phyloP scores from a whole-genome alignment of 1,139 yeast genomes.

The Lodderomyces pseudojiufengensis region DNA sequence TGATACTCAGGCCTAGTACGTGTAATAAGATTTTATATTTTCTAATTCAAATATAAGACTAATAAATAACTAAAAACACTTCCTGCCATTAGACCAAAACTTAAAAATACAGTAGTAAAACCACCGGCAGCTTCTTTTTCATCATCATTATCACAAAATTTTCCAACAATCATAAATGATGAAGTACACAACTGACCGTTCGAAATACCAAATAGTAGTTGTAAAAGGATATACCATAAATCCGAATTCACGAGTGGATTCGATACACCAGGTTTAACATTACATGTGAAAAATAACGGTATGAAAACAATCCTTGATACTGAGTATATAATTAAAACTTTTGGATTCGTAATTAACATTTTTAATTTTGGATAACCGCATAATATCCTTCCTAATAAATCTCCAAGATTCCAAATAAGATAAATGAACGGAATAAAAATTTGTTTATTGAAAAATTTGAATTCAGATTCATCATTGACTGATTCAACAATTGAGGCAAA shows the following conservation, averaged over 20 bases:
- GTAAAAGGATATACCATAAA: constrained; percentile 60
- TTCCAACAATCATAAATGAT: constrained; percentile 76
- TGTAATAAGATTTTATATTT: too few relatives aligned
- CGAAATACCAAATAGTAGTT: constrained; percentile 76
- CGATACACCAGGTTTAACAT: constrained; percentile 39
- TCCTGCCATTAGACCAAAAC: constrained; percentile 74
- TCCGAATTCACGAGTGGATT: constrained; percentile 56
- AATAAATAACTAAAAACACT: constrained; percentile 69
- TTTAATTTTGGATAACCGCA: constrained; percentile 52
- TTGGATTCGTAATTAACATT: constrained; percentile 37
- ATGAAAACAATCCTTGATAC: constrained; percentile 51
- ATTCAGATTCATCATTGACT: constrained; percentile 30
- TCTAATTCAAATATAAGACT: constrained; percentile 26
- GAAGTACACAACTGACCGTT: constrained; percentile 85
- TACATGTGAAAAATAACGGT: constrained; percentile 69
- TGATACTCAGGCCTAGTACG: too few relatives aligned
- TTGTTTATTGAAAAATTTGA: constrained; percentile 38
- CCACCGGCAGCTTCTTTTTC: constrained; percentile 95
- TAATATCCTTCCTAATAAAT: constrained; percentile 67
- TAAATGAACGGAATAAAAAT: constrained; percentile 75
- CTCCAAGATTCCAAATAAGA: constrained; percentile 85
- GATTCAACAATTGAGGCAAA: constrained; percentile 75
- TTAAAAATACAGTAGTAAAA: constrained; percentile 72
- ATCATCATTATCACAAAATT: constrained; percentile 50
- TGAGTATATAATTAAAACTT: constrained; percentile 47